Evolutionary conservation across 345 rosid genomes (phyloP), one percentile per base, ranked within the genome.

Genomic region (Linum tenue): DNA sequence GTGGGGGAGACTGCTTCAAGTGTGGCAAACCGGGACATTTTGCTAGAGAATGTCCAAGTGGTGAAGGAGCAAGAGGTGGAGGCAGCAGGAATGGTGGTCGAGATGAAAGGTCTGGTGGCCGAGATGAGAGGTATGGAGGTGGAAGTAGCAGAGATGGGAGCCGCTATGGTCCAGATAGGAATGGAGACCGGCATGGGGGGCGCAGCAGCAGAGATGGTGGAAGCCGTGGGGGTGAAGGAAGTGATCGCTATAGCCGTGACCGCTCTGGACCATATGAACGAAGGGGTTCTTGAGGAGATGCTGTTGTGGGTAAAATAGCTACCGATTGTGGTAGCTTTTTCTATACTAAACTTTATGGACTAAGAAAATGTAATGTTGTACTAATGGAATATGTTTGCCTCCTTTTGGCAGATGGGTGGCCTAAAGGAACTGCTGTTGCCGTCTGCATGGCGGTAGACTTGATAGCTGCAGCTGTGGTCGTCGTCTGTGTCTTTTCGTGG

Each of bases 21-120:
- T 92, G 98, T 60, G 95, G 96, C 64, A 92, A 92, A 75, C 96
- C 96, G 72, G 95, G 98, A 44, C 98, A 92, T 74, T 92, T 92
- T 76, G 96, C 98, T 40, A 76, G 98, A 76, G 98, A 92, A 72
- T 92, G 96, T 70, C 96, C 96, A 38, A 73, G 85, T 73, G 31
- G 31, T 22, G 98, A 84, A 69, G 83, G 80, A 37, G 81, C 67
- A 66, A 76, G 82, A 70, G 70, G 83, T 12, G 84, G 82, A 70
- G 70, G 83, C 11, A 83, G 79, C 59, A 77, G 81, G 65, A 76
- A 76, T 75, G 79, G 80, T 55, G 77, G 79, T 8, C 73, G 80
- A 66, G 79, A 74, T 69, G 89, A 78, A 11, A 82, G 83, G 73
- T 79, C 75, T 41, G 40, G 72, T 10, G 57, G 59, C 55, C 63